Evolutionary conservation across 2,329 filamentous ascomycete genomes (phyloP).

Genomic region (Penicillium hesseltinei): DNA sequence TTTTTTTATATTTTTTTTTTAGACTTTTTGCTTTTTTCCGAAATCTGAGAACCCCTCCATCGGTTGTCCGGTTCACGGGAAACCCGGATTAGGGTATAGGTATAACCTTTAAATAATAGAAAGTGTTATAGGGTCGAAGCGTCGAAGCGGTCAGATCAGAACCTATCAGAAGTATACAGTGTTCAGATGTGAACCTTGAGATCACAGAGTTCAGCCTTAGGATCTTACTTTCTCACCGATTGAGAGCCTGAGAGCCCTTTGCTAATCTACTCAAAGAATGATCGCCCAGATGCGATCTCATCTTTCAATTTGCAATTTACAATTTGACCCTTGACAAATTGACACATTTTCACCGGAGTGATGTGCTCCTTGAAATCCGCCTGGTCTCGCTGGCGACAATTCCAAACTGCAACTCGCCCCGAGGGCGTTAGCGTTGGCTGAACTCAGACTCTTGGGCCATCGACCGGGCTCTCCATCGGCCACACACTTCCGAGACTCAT

Average conservation of each 20-base stretch:
- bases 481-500: constrained; percentile 8
- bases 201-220: constrained; percentile 21
- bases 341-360: background rate
- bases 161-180: constrained; percentile 5
- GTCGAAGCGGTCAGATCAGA: constrained; percentile 15
- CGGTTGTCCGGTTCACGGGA: background rate
- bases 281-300: constrained; percentile 1
- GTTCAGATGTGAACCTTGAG: constrained; percentile 2
- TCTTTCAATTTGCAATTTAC: background rate
- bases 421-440: constrained; percentile 21
- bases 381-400: background rate
- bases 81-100: background rate
- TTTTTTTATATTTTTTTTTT: background rate
- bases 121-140: constrained; percentile 8
- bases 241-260: background rate
- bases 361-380: background rate
- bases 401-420: constrained; percentile 8
- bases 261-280: background rate
- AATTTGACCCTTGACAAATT: background rate
- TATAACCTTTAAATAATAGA: background rate
- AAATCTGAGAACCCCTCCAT: background rate
- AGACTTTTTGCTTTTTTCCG: background rate
- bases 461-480: constrained; percentile 3
- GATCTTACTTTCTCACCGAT: constrained; percentile 15
- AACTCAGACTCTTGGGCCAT: constrained; percentile 14